Conservation (phyloP, 768 basidiomycete genomes). For the Boletus rubroflammeus region DNA sequence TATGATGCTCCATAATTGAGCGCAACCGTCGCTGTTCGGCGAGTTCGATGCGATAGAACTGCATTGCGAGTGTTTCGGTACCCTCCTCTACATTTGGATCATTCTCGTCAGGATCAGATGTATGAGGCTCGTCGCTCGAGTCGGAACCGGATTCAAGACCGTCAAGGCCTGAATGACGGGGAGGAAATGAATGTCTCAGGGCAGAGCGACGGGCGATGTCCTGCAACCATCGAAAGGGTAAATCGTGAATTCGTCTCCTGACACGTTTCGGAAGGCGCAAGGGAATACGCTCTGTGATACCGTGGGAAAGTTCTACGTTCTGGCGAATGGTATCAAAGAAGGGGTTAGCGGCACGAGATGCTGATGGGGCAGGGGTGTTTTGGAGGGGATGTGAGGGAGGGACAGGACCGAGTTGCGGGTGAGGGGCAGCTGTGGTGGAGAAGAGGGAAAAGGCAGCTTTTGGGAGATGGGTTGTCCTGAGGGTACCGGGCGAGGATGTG, state of each 20-base stretch:
- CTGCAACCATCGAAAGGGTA: constrained; percentile 78
- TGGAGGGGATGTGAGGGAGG: neutral
- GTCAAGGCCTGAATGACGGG: constrained; percentile 16
- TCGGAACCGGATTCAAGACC: constrained; percentile 30
- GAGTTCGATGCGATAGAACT: constrained; percentile 91
- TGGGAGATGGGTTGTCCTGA: constrained; percentile 59
- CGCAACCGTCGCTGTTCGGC: constrained; percentile 87
- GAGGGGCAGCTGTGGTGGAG: constrained; percentile 35
- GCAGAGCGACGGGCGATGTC: constrained; percentile 61
- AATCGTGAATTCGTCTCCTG: constrained; percentile 58
- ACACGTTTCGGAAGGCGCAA: constrained; percentile 52
- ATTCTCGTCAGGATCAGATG: constrained; percentile 33
- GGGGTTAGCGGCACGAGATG: constrained; percentile 56
- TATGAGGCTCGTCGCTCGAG: constrained; percentile 33
- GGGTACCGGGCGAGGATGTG: constrained; percentile 22
- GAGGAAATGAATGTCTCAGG: constrained; percentile 10
- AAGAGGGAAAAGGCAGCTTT: constrained; percentile 59
- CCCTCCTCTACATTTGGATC: constrained; percentile 57
- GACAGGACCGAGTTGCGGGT: constrained; percentile 6
- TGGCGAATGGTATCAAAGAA: constrained; percentile 95
- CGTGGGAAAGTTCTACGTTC: constrained; percentile 74
- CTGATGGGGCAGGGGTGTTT: constrained; percentile 21
- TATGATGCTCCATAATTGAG: constrained; percentile 90
- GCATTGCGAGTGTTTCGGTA: constrained; percentile 79
- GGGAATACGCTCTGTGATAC: constrained; percentile 78